Base-by-base conservation (phyloP, 257 asterid genomes). In the Solanum verrucosum region DNA sequence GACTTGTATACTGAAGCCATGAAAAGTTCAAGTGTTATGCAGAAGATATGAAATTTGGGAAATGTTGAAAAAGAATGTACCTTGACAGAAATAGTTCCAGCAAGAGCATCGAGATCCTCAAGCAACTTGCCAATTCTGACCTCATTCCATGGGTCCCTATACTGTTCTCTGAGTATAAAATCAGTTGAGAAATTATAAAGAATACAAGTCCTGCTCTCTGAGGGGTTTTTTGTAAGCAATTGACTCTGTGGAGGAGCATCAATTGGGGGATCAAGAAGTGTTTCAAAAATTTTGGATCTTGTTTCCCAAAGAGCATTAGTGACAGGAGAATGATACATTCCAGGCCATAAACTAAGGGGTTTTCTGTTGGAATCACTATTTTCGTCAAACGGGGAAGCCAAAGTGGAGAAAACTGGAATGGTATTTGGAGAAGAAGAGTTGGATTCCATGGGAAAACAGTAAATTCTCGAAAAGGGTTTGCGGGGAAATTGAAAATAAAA, bases 101-200 rank as follows among this genome's bases (percentile, higher is more conserved):
- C 98, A 78, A 97, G 93, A 89, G 99, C 99, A 91, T 97, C 99
- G 88, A 97, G 98, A 93, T 97, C 99, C 89, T 97, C 98, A 60
- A 97, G 99, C 93, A 97, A 90, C 84, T 97, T 97, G 46, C 98
- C 98, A 74, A 97, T 96, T 87, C 98, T 93, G 91, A 97, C 98
- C 95, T 93, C 98, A 83, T 96, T 95, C 98, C 99, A 95, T 4
- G 98, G 96, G 94, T 97, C 98, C 91, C 98, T 93, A 85, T 97
- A 97, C 94, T 97, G 98, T 93, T 96, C 98, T 56, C 98, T 93
- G 88, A 97, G 86, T 15, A 93, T 94, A 87, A 89, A 93, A 91
- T 97, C 99, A 37, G 86, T 90, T 0, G 98, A 93, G 79, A 97
- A 96, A 78, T 93, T 94, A 87, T 96, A 96, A 33, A 94, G 89